These are phyloP conservation scores for Verruconis gallopava DNA, from an alignment of 2,329 filamentous ascomycete species.

Conservation along the genomic window DNA sequence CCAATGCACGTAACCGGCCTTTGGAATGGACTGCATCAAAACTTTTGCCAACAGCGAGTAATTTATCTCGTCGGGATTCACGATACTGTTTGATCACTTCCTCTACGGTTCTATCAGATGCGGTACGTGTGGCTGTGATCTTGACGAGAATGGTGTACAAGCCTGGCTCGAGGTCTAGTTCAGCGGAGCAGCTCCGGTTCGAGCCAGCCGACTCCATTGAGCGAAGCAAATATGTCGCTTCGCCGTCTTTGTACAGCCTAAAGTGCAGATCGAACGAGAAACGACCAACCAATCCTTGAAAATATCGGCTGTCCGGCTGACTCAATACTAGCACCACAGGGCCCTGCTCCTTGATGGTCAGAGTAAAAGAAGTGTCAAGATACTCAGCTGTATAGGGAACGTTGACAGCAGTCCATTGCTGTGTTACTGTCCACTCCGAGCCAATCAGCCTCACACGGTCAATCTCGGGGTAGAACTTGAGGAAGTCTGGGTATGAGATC, in stretches of 20 bases:
- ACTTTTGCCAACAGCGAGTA: conserved; percentile 9
- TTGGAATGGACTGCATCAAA: conserved; percentile 11
- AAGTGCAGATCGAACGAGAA: conserved; percentile 45
- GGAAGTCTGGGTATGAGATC: conserved; percentile 38
- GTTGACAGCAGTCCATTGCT: conserved; percentile 40
- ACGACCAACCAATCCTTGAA: conserved; percentile 35
- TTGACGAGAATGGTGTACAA: conserved; percentile 10
- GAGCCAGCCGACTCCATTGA: conserved; percentile 8
- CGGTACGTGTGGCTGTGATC: conserved; percentile 9
- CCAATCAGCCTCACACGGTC: conserved; percentile 41
- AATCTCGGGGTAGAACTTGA: conserved; percentile 37
- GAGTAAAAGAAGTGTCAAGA: conserved; percentile 38
- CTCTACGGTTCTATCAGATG: background rate
- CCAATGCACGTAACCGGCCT: conserved; percentile 8
- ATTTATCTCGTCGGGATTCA: conserved; percentile 6
- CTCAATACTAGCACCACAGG: conserved; percentile 38
- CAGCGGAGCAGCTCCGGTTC: conserved; percentile 8
- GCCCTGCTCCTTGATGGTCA: conserved; percentile 32
- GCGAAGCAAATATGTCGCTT: conserved; percentile 8
- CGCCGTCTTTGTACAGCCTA: conserved; percentile 13
- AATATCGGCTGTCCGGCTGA: conserved; percentile 41
- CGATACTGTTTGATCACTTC: conserved; percentile 10
- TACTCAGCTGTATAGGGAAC: conserved; percentile 42
- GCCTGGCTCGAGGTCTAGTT: conserved; percentile 10
- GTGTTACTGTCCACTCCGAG: conserved; percentile 38